Conservation (phyloP, 805 yeast genomes). For the Barnettozyma populi region DNA sequence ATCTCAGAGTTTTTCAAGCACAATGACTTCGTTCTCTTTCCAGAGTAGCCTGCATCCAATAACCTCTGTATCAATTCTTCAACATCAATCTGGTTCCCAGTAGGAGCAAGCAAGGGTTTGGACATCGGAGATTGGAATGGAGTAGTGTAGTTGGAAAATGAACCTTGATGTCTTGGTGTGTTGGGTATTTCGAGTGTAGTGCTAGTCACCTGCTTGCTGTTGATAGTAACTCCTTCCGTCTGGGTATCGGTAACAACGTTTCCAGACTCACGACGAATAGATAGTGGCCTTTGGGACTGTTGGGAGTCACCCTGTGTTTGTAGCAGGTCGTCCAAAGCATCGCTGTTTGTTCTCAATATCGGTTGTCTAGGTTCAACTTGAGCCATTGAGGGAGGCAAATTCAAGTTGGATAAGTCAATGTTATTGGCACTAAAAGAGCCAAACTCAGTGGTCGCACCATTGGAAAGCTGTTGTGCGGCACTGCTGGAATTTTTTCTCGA, state of each 20-base stretch:
- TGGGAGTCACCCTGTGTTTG: constrained; percentile 2
- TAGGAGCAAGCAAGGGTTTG: constrained; percentile 19
- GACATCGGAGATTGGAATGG: constrained; percentile 23
- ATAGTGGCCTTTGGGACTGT: not conserved
- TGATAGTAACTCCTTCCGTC: not conserved
- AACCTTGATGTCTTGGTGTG: constrained; percentile 22
- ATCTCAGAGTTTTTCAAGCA: constrained; percentile 90
- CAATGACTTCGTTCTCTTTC: constrained; percentile 83
- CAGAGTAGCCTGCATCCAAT: constrained; percentile 93
- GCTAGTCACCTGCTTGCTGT: not conserved
- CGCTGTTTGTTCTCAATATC: constrained; percentile 49
- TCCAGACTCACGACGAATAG: constrained; percentile 6
- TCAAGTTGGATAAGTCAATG: constrained; percentile 29
- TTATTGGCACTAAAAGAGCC: constrained; percentile 18
- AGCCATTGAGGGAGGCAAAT: constrained; percentile 64
- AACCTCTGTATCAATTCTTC: constrained; percentile 89
- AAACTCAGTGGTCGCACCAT: constrained; percentile 7
- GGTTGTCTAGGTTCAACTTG: constrained; percentile 70
- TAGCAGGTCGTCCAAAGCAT: constrained; percentile 15
- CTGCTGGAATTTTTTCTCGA: constrained; percentile 23
- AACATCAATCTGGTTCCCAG: constrained; percentile 39
- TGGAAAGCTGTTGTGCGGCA: constrained; percentile 11
- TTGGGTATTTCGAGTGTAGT: constrained; percentile 22
- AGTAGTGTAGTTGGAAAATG: constrained; percentile 22
- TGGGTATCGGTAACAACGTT: not conserved